These are phyloP conservation scores for Santalum album DNA, from an alignment of 164 flowering plant genomes.

Conservation along the genomic window DNA sequence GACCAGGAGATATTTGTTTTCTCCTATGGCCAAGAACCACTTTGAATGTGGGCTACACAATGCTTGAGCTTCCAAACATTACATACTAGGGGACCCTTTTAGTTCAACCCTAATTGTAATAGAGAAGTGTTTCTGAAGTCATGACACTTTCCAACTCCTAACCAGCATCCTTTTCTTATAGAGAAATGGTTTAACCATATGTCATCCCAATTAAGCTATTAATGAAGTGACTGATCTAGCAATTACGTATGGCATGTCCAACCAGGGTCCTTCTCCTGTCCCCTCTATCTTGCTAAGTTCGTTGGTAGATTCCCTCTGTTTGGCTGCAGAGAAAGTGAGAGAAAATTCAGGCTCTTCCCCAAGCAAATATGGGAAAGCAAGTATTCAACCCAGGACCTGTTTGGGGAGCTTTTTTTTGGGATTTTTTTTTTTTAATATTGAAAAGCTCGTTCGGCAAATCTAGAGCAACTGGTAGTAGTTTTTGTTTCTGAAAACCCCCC, in stretches of 20 bases:
- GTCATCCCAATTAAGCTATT: constrained; percentile 2
- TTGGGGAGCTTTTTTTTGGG: too few species aligned
- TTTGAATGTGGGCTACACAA: constrained; percentile 5
- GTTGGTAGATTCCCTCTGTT: not conserved
- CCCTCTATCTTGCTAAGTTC: not conserved
- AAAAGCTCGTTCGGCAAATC: too few species aligned
- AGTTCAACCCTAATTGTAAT: constrained; percentile 6
- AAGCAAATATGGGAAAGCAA: too few species aligned
- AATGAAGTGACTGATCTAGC: not conserved
- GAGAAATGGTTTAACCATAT: constrained; percentile 2
- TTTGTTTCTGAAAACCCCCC: too few species aligned
- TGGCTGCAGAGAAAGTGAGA: not conserved
- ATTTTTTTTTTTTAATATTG: too few species aligned
- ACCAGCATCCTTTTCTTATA: constrained; percentile 4
- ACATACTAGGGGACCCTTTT: constrained; percentile 3
- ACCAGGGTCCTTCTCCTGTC: not conserved
- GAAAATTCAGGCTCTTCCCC: too few species aligned
- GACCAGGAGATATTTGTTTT: not conserved
- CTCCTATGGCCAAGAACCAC: not conserved
- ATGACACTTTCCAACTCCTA: constrained; percentile 8
- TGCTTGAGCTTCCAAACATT: constrained; percentile 4
- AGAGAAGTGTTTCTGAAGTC: constrained; percentile 9
- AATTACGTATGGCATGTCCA: not conserved
- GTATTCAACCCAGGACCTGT: too few species aligned
- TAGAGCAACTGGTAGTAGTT: too few species aligned